Base-by-base conservation (phyloP, 1,284 basidiomycete species). In the Grifola frondosa region DNA sequence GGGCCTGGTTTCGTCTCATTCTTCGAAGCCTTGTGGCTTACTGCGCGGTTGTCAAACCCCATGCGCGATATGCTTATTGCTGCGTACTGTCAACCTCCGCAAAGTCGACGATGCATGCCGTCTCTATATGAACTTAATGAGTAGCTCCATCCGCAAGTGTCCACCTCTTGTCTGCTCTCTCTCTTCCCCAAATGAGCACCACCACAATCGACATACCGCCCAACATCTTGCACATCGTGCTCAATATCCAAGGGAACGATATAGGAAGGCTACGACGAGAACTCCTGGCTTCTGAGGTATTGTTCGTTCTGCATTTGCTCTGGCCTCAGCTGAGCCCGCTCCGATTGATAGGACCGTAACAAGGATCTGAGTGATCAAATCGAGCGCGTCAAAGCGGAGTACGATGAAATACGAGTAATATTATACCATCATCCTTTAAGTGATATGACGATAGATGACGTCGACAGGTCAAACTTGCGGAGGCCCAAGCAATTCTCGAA, bases 191-290 rank as follows among this genome's bases (percentile, higher is more conserved):
- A 38, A 37, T 37, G 36, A 15, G 23, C 20, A 8, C 36, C n/a
- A 24, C 22, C 10, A 37, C 10, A 8, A 19, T 26, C 19, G 36
- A 37, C 23, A 23, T 28, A 9, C 21, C 36, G 10, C 13, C 36
- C 20, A 17, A 26, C 36, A 37, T 37, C 22, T 25, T 37, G 9
- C 36, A 37, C 11, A 17, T 37, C 36, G 36, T 37, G 6, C 36
- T 37, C 36, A 37, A 37, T 25, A 26, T 37, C 16, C 36, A 37
- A 21, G 22, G 22, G 9, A 25, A 26, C 23, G 36, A 37, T n/a
- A n/a, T 37, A 15, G 36, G 13, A 8, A 22, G 36, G 8, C 36
- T 37, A 11, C 36, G 36, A 11, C 36, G 36, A 10, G 23, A 23
- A 17, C 36, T 37, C 12, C 22, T 26, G 19, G 36, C 36, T 6